These are phyloP conservation scores for Cryptococcus neoformans DNA, from an alignment of 1,284 basidiomycete genomes.

Conservation along the genomic window DNA sequence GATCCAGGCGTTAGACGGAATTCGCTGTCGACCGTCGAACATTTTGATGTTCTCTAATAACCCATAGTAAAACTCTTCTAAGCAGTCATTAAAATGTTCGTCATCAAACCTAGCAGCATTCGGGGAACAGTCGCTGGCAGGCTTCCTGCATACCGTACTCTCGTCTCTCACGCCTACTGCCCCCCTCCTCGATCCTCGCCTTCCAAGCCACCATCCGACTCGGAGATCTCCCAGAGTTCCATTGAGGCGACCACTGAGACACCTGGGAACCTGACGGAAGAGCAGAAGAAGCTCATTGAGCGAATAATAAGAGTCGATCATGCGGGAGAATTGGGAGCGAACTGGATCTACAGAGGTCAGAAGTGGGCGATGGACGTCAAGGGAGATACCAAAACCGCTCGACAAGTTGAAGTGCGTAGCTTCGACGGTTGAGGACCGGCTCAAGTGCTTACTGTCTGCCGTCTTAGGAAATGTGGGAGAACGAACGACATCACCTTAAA, in stretches of 20 bases:
- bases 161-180: conserved; percentile 16
- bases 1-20: too few species aligned
- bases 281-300: conserved; percentile 42
- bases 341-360: conserved; percentile 88
- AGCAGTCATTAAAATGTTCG: too few species aligned
- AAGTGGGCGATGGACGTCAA: conserved; percentile 61
- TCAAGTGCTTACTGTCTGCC: background rate
- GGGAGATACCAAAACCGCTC: conserved; percentile 59
- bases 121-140: too few species aligned
- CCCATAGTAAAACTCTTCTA: too few species aligned
- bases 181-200: conserved; percentile 1
- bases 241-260: conserved; percentile 31
- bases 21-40: too few species aligned
- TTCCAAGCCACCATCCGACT: conserved; percentile 1
- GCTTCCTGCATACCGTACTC: background rate
- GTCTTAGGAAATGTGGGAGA: conserved; percentile 90
- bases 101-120: too few species aligned
- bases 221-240: background rate
- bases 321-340: conserved; percentile 88
- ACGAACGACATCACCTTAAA: conserved; percentile 85
- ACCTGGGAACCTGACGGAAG: conserved; percentile 30
- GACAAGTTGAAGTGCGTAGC: conserved; percentile 67
- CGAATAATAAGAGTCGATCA: conserved; percentile 75
- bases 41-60: too few species aligned
- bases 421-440: background rate